These are phyloP conservation scores for Passiflora organensis DNA, from an alignment of 345 rosid species.

Conservation along the genomic window DNA sequence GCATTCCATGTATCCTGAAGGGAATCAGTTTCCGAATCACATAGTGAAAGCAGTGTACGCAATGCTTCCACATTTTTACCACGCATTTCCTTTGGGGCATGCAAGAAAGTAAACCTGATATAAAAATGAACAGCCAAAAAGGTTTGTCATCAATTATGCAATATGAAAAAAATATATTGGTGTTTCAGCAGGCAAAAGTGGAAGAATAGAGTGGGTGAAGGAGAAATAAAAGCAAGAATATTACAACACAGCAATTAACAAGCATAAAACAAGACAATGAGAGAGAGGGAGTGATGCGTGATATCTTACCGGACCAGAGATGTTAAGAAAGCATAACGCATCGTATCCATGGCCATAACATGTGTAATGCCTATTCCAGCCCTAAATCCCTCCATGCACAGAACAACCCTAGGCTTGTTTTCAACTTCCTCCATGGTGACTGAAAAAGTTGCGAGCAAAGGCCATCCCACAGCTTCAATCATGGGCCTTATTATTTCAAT, in stretches of 20 bases:
- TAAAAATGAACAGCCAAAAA: constrained; percentile 12
- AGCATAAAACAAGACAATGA: background rate
- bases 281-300: background rate
- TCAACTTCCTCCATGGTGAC: constrained; percentile 99
- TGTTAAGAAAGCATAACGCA: constrained; percentile 97
- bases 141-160: background rate
- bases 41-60: constrained; percentile 69
- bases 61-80: constrained; percentile 97
- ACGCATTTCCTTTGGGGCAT: constrained; percentile 95
- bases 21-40: constrained; percentile 67
- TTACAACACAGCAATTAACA: constrained; percentile 1
- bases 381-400: constrained; percentile 97
- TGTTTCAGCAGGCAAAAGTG: background rate
- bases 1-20: constrained; percentile 99
- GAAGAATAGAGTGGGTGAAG: background rate
- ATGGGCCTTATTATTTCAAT: constrained; percentile 85
- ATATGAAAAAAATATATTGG: background rate
- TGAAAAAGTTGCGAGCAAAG: constrained; percentile 91
- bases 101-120: constrained; percentile 94
- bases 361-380: constrained; percentile 89
- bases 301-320: constrained; percentile 78
- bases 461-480: constrained; percentile 99
- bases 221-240: constrained; percentile 1
- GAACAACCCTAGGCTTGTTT: constrained; percentile 79
- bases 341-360: constrained; percentile 98